Conservation (phyloP, 441 rosid genomes). For the Arabidopsis lyrata region DNA sequence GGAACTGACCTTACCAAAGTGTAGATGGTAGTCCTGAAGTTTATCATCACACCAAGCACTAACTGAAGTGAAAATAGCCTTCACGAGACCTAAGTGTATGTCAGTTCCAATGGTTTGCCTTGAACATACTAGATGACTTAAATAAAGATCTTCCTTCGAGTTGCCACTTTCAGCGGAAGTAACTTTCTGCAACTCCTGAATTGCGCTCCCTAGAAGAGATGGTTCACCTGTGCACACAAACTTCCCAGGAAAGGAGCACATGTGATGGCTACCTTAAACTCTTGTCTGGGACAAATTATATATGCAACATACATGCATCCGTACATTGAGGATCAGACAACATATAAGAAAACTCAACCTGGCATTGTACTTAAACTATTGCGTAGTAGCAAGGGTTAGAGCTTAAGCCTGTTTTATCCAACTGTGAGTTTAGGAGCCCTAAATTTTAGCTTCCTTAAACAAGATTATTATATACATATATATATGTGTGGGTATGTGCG, state of each 20-base stretch:
- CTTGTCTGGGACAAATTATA: conserved; percentile 19
- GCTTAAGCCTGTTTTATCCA: conserved; percentile 14
- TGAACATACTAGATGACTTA: conserved; percentile 65
- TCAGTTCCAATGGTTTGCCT: conserved; percentile 53
- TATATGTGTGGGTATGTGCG: neutral
- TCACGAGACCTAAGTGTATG: conserved; percentile 56
- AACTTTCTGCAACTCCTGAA: conserved; percentile 69
- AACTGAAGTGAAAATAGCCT: conserved; percentile 68
- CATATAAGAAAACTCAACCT: conserved; percentile 20
- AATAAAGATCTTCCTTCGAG: conserved; percentile 63
- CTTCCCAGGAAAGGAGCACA: conserved; percentile 56
- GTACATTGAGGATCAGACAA: conserved; percentile 16
- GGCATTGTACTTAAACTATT: conserved; percentile 18
- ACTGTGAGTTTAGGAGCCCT: conserved; percentile 6
- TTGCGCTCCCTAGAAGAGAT: conserved; percentile 67
- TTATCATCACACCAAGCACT: conserved; percentile 82
- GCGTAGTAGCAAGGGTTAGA: conserved; percentile 3
- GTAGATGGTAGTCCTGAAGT: conserved; percentile 88
- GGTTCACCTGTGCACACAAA: conserved; percentile 79
- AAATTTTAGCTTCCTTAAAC: conserved; percentile 19
- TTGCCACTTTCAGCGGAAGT: conserved; percentile 54
- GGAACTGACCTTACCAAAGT: conserved; percentile 76
- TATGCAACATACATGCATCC: conserved; percentile 31
- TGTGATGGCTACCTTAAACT: conserved; percentile 29
- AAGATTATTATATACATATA: neutral